Evolutionary conservation across 805 yeast genomes (phyloP), one percentile per base, ranked within the genome.

Genomic region (Starmerella khaoyaiensis): DNA sequence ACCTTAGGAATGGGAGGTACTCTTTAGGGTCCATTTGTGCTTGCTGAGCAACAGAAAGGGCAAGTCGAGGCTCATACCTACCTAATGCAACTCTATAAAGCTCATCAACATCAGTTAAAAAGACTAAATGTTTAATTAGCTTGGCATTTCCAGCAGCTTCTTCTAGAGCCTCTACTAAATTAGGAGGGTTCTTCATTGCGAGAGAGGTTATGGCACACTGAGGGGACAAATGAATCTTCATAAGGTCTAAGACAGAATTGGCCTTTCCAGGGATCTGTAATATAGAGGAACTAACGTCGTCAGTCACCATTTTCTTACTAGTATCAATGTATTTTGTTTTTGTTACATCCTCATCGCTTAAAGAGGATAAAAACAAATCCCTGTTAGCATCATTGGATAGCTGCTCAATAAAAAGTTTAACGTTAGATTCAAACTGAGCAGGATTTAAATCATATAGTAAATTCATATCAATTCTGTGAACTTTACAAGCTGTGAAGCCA

Each of bases 21-120:
- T 90, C 99, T 52, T 86, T 83, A 18, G 99, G 99, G 61, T 90
- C 99, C 67, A 79, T 86, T 58, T 87, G 97, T 0, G 96, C 84
- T 53, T 84, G 90, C 56, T 93, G 97, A 0, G 98, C 98, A 41
- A 90, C 76, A 10, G 70, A 67, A 40, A 90, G 66, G 0, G 97
- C 72, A 50, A 87, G 63, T 39, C 76, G 75, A 28, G 90, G 75
- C 54, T 90, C 79, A 52, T 90, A 90, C 16, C 79, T 62, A 2
- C 93, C 79, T 40, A 90, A 67, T 0, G 96, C 79, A 15, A 76
- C 74, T 33, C 75, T 68, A 59, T 87, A 90, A 16, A 90, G 66
- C 42, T 71, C 63, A 53, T 83, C 83, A 25, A 84, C 93, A 58
- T 87, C 99, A 52, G 79, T 83, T 40, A 90, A 62, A 66, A 87